Evolutionary conservation across 2,329 filamentous ascomycete genomes (phyloP).

Genomic region (Colletotrichum lentis): DNA sequence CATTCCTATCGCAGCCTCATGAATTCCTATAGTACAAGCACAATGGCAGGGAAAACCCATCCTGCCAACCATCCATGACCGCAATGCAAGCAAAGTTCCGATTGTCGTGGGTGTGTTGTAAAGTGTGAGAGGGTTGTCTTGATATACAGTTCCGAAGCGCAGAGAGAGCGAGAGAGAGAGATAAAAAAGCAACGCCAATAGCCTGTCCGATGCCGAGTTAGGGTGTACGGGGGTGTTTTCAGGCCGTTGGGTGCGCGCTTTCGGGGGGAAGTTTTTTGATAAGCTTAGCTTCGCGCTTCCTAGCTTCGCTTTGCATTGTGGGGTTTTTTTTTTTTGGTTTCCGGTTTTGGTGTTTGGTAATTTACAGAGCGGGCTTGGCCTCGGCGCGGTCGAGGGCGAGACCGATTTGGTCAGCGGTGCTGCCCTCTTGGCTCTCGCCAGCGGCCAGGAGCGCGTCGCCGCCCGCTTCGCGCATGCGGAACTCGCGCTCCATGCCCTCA

Average conservation of each 20-base stretch:
- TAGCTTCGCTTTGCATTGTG: constrained; percentile 28
- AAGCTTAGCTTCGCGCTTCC: constrained; percentile 26
- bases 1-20: constrained; percentile 34
- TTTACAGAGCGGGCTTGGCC: constrained; percentile 61
- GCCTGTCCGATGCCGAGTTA: constrained; percentile 12
- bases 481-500: constrained; percentile 96
- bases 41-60: constrained; percentile 36
- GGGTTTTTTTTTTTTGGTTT: constrained; percentile 30
- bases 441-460: constrained; percentile 70
- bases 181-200: constrained; percentile 11
- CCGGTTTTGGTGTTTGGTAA: constrained; percentile 35
- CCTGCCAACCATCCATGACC: constrained; percentile 36
- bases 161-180: background rate
- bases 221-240: constrained; percentile 3
- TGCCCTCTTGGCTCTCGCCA: constrained; percentile 49
- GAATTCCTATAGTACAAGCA: constrained; percentile 38
- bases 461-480: constrained; percentile 92
- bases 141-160: constrained; percentile 36
- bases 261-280: background rate
- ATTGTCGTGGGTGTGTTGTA: constrained; percentile 25
- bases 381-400: constrained; percentile 58
- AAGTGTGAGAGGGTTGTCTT: constrained; percentile 33
- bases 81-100: constrained; percentile 37
- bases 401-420: constrained; percentile 59
- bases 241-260: constrained; percentile 7